Evolutionary conservation across 805 yeast genomes (phyloP), one percentile per base, ranked within the genome.

Genomic region (Kodamaea leandrae): DNA sequence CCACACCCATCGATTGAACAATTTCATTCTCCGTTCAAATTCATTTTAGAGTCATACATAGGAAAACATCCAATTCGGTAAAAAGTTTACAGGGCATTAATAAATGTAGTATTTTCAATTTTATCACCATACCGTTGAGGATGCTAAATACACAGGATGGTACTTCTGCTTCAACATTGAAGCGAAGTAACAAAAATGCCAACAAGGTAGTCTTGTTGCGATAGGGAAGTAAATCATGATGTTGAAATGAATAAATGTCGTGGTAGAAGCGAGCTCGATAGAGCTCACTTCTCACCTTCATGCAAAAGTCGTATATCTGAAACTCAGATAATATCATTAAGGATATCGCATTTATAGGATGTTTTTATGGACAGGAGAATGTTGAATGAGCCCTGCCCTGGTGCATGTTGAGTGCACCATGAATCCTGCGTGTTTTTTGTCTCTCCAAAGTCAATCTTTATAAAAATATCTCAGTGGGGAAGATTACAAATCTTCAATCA

Each of bases 111-210:
- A n/a, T n/a, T n/a, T n/a, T n/a, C n/a, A n/a, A n/a, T 32, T 50
- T 47, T 39, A 44, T 41, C 49, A 60, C 64, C 73, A 67, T 66
- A 57, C 74, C 74, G 74, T 68, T 68, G 74, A 68, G 74, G 74
- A 68, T 67, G 73, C 68, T 60, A 64, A 66, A 49, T 61, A 56
- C 64, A 62, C 66, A 63, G 65, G 61, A 50, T 46, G 29, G 25
- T 35, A 10, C 20, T 13, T 17, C n/a, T n/a, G 9, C 20, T 10
- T 7, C 10, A n/a, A 12, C 14, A 17, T 12, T 41, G 36, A 36
- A 39, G 23, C 28, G 33, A 37, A 39, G 39, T 41, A 39, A 32
- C 23, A 35, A 29, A 35, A 30, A 12, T 29, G 19, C 29, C 29
- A 32, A 29, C 34, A 43, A 21, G 21, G 21, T 32, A 7, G 10